These are phyloP conservation scores for Neostapfia colusana DNA, from an alignment of 176 grass and related monocot species.

Conservation along the genomic window DNA sequence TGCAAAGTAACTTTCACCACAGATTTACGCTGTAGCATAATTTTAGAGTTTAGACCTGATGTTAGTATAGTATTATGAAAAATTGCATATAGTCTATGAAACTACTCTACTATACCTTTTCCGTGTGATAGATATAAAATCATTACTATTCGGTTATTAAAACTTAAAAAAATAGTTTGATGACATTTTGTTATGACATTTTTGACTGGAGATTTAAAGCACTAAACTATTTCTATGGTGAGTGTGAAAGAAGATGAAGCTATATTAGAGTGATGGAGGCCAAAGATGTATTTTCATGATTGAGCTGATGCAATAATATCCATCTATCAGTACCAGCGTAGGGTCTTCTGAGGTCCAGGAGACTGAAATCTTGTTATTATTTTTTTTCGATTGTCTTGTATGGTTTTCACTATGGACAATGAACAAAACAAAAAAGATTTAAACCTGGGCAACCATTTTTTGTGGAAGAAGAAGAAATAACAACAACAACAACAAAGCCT, in stretches of 20 bases:
- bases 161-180: constrained; percentile 6
- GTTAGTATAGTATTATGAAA: neutral
- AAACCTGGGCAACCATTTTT: neutral
- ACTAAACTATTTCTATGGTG: constrained; percentile 8
- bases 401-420: neutral
- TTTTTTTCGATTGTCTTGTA: neutral
- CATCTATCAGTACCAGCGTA: neutral
- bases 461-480: neutral
- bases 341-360: no score
- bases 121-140: neutral
- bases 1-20: neutral
- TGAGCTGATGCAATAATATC: neutral
- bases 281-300: neutral
- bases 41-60: no score
- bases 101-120: neutral
- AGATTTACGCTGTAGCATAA: no score
- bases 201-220: neutral
- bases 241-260: no score
- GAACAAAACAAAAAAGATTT: neutral
- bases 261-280: neutral
- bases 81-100: neutral
- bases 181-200: neutral
- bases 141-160: neutral
- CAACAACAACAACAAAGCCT: no score
- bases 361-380: neutral